Percentiles rank a stretch among this genome's conserved stretches.
These are phyloP conservation scores for Vickermania ingenoplastis DNA, from an alignment of 208 protist species.

Conservation along the genomic window DNA sequence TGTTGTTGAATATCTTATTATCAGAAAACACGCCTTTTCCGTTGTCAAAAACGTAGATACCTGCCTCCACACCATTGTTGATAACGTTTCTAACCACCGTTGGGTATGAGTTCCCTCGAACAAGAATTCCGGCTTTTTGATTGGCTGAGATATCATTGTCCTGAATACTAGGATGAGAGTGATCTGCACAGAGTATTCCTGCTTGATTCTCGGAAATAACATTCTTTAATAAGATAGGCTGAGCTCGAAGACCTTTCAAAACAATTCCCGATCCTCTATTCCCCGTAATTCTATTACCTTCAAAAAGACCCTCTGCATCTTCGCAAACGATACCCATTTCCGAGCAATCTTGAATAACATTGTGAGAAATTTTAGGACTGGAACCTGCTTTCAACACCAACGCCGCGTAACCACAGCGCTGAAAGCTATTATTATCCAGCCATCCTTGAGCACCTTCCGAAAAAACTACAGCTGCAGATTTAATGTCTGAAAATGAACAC, in stretches of 20 bases:
- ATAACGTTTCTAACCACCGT: slow-evolving; percentile 69
- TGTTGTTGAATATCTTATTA: slow-evolving; percentile 59
- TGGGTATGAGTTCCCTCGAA: slow-evolving; percentile 61
- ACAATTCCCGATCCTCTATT: slow-evolving; percentile 80
- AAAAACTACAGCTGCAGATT: slow-evolving; percentile 58
- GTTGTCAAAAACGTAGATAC: slow-evolving; percentile 81
- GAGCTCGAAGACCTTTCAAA: slow-evolving; percentile 37
- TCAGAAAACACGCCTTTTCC: slow-evolving; percentile 68
- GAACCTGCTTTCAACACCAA: slow-evolving; percentile 65
- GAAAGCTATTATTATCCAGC: slow-evolving; percentile 67
- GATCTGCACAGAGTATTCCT: slow-evolving; percentile 77
- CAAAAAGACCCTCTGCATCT: slow-evolving; percentile 54
- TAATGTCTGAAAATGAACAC: slow-evolving; percentile 72
- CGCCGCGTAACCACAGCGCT: slow-evolving; percentile 67
- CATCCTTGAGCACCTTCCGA: slow-evolving; percentile 48
- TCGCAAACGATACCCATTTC: slow-evolving; percentile 85
- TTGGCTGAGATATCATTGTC: slow-evolving; percentile 72
- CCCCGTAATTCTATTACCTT: slow-evolving; percentile 70
- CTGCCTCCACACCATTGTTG: slow-evolving; percentile 67
- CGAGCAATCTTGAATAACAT: slow-evolving; percentile 54
- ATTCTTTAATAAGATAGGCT: slow-evolving; percentile 57
- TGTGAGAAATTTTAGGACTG: slow-evolving; percentile 36
- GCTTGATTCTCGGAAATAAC: slow-evolving; percentile 54
- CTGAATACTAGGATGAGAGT: slow-evolving; percentile 41
- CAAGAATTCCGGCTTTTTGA: slow-evolving; percentile 69